Percentiles rank a stretch among this genome's conserved stretches.
Conservation (phyloP, 139 green algal species). For the Eudorina sp. region DNA sequence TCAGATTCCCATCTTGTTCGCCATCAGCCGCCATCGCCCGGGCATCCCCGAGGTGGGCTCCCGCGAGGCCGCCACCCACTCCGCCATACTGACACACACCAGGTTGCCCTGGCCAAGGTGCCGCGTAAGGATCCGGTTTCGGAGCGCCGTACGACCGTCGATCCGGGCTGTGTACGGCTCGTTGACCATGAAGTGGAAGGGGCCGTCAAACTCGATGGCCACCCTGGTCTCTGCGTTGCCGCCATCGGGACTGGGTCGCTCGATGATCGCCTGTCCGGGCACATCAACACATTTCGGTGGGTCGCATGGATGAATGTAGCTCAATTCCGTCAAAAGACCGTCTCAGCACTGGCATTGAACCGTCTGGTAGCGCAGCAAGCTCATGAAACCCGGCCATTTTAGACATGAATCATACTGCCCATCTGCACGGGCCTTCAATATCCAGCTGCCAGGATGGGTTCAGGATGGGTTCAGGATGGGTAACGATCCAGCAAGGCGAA, state of each 20-base stretch:
- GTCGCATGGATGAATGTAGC: no score
- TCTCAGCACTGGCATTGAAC: no score
- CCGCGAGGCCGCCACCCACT: slow-evolving; percentile 28
- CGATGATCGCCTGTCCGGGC: slow-evolving; percentile 4
- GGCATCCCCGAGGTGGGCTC: neutral
- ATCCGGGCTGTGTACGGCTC: neutral
- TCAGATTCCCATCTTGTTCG: neutral
- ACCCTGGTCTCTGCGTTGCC: neutral
- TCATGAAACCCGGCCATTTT: no score
- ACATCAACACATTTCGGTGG: no score
- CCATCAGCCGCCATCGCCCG: slow-evolving; percentile 9
- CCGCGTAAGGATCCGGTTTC: slow-evolving; percentile 1
- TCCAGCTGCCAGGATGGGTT: no score
- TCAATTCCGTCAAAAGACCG: no score
- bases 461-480: no score
- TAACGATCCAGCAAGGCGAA: no score
- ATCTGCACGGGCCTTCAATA: no score
- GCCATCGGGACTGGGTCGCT: neutral
- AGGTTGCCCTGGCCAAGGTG: neutral
- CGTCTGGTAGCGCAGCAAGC: no score
- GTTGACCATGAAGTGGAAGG: slow-evolving; percentile 34
- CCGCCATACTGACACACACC: slow-evolving; percentile 20
- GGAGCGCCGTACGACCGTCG: slow-evolving; percentile 28
- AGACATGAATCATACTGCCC: no score
- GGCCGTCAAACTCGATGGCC: slow-evolving; percentile 26